phyloP scores from a whole-genome alignment of 345 rosid species.

The Erysimum cheiranthoides region DNA sequence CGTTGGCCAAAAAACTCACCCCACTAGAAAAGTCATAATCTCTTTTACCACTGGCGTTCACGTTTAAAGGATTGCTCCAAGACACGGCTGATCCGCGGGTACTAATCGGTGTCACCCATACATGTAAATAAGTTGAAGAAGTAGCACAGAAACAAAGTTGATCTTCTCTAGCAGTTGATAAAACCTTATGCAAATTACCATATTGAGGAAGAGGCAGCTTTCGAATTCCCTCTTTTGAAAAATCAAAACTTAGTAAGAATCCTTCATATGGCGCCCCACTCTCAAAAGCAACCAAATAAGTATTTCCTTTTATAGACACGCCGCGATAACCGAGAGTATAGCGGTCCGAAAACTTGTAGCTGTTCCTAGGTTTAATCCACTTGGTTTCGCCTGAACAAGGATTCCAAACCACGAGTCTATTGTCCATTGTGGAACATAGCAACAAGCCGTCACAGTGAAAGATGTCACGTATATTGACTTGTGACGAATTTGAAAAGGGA shows the following conservation, averaged over 20 bases:
- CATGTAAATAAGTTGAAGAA: background rate
- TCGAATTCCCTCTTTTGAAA: background rate
- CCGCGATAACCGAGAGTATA: background rate
- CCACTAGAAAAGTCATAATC: background rate
- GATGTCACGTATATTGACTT: background rate
- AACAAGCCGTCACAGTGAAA: constrained; percentile 11
- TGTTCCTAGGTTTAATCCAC: constrained; percentile 4
- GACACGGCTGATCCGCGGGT: no score
- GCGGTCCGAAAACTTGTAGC: background rate
- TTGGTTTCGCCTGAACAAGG: constrained; percentile 17
- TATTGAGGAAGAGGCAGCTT: constrained; percentile 2
- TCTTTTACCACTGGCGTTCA: background rate
- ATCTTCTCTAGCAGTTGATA: constrained; percentile 14
- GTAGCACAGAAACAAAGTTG: background rate
- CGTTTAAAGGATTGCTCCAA: background rate
- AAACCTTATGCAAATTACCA: background rate
- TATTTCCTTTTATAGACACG: background rate
- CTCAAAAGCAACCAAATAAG: background rate
- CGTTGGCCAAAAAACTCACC: background rate
- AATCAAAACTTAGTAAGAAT: constrained; percentile 8
- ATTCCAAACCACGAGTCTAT: background rate
- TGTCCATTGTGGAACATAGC: background rate
- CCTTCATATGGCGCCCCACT: background rate
- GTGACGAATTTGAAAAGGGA: background rate
- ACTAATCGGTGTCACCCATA: constrained; percentile 12